Evolutionary conservation across 148 eudicot species (phyloP).

Genomic region (Chenopodium suecicum): DNA sequence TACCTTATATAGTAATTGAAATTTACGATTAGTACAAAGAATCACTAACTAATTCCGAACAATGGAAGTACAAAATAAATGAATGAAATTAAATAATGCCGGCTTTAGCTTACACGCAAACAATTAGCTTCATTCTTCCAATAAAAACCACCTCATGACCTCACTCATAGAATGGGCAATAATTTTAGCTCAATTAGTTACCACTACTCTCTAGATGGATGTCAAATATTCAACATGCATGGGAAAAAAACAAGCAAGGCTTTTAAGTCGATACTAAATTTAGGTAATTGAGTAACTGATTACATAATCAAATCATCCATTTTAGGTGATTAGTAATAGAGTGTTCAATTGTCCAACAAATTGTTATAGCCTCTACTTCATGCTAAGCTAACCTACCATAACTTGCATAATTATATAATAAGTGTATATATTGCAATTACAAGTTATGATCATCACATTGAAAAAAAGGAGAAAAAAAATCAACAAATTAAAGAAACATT

Average conservation of each 20-base stretch:
- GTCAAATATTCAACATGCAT: too few relatives aligned
- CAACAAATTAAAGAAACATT: not conserved
- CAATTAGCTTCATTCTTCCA: not conserved
- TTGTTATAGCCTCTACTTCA: constrained; percentile 15
- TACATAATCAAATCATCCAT: not conserved
- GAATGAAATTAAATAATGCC: too few relatives aligned
- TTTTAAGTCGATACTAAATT: not conserved
- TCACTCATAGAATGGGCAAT: not conserved
- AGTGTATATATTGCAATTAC: not conserved
- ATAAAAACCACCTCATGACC: too few relatives aligned
- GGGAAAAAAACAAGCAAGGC: not conserved
- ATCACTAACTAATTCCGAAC: too few relatives aligned
- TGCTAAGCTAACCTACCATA: not conserved
- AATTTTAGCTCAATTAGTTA: not conserved
- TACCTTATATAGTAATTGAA: too few relatives aligned
- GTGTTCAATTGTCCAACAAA: constrained; percentile 12
- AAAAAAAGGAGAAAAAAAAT: not conserved
- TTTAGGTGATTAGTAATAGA: not conserved
- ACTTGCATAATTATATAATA: not conserved
- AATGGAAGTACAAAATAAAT: too few relatives aligned
- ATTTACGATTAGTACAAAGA: too few relatives aligned
- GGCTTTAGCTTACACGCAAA: constrained; percentile 14
- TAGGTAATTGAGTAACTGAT: not conserved
- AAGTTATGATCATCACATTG: not conserved
- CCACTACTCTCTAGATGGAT: not conserved